phyloP scores from a whole-genome alignment of 352 stramenopile species.

The Thalassiosira mediterranea region DNA sequence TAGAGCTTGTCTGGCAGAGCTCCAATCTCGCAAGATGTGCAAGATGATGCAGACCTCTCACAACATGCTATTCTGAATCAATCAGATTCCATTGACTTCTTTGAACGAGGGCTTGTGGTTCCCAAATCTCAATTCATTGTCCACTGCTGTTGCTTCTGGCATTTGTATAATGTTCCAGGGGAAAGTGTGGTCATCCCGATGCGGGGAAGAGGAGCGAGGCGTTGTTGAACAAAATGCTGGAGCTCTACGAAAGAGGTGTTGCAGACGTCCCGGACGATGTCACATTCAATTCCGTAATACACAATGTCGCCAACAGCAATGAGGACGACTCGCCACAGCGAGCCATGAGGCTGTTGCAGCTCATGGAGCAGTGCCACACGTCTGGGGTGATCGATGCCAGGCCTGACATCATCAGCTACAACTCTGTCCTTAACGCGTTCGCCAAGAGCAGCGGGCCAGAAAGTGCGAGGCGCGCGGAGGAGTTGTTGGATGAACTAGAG shows the following conservation, averaged over 20 bases:
- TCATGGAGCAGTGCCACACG: slow-evolving; percentile 53
- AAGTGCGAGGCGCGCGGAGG: slow-evolving; percentile 47
- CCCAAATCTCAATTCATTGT: no score
- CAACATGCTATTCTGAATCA: no score
- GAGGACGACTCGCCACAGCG: slow-evolving; percentile 24
- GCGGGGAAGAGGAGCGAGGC: slow-evolving; percentile 34
- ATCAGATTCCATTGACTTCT: no score
- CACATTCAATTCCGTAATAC: slow-evolving; percentile 68
- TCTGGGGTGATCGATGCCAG: slow-evolving; percentile 26
- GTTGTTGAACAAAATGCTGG: slow-evolving; percentile 62
- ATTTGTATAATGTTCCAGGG: slow-evolving; percentile 1
- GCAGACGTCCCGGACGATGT: slow-evolving; percentile 56
- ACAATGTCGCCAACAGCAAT: slow-evolving; percentile 35
- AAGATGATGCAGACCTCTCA: no score
- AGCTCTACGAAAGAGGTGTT: slow-evolving; percentile 38
- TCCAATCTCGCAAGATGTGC: no score
- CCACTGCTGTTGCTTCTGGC: not conserved
- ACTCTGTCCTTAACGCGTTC: slow-evolving; percentile 63
- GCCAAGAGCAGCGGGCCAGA: slow-evolving; percentile 34
- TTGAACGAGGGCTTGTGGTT: no score
- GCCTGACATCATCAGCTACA: slow-evolving; percentile 67
- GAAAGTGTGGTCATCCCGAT: slow-evolving; percentile 31
- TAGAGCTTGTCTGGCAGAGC: no score
- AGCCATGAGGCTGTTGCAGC: slow-evolving; percentile 42
- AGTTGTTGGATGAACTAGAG: slow-evolving; percentile 68